These are phyloP conservation scores for Penicillium arizonense DNA, from an alignment of 495 filamentous ascomycete genomes.

Conservation along the genomic window DNA sequence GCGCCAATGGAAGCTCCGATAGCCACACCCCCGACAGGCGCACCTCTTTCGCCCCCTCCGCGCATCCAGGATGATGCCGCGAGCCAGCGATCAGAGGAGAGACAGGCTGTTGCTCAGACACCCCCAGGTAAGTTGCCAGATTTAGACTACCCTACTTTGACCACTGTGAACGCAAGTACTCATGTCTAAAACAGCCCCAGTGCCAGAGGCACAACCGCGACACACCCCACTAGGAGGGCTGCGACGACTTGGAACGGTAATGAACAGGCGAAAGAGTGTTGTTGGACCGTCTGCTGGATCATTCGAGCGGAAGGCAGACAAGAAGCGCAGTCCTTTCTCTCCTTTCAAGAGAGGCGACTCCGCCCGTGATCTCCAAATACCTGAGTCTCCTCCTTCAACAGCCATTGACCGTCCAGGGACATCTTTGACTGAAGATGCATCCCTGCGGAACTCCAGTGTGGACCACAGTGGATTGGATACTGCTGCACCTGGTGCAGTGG, in stretches of 20 bases:
- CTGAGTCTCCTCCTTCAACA: constrained; percentile 34
- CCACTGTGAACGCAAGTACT: not conserved
- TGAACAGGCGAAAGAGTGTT: constrained; percentile 59
- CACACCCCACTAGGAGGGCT: constrained; percentile 51
- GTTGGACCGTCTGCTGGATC: constrained; percentile 32
- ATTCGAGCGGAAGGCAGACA: constrained; percentile 44
- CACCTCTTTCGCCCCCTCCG: constrained; percentile 41
- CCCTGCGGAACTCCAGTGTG: constrained; percentile 31
- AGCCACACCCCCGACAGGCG: constrained; percentile 9
- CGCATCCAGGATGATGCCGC: constrained; percentile 52
- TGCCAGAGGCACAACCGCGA: constrained; percentile 35
- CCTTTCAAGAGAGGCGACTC: constrained; percentile 51
- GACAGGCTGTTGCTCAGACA: constrained; percentile 31
- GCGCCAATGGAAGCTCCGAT: constrained; percentile 16
- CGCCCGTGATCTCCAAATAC: constrained; percentile 41
- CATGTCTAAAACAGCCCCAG: constrained; percentile 11
- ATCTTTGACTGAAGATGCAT: constrained; percentile 33
- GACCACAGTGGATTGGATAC: constrained; percentile 22
- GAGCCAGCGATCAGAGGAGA: constrained; percentile 57
- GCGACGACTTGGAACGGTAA: constrained; percentile 76
- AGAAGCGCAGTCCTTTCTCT: constrained; percentile 49
- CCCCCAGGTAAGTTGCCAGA: constrained; percentile 40
- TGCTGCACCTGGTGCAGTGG: constrained; percentile 20
- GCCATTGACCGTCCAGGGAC: constrained; percentile 37
- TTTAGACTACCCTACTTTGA: not conserved